phyloP scores from a whole-genome alignment of 352 stramenopile species.

The Blastocystis sp. region DNA sequence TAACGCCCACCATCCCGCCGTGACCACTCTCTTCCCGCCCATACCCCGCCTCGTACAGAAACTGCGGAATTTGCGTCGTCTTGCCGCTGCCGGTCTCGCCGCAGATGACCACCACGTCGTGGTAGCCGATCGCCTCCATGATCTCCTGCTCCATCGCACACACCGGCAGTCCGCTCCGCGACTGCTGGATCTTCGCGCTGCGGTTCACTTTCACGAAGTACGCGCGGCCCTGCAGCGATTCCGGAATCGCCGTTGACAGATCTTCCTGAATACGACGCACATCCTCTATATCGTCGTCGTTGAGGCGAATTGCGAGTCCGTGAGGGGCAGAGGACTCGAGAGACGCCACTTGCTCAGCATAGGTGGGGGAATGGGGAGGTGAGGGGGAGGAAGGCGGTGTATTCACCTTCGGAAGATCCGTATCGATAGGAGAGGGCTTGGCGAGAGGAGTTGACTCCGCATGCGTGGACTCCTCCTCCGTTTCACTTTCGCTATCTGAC shows the following conservation, averaged over 20 bases:
- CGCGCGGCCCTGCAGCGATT: neutral
- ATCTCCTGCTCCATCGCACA: conserved; percentile 97
- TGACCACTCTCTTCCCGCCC: conserved; percentile 60
- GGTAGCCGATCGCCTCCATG: conserved; percentile 83
- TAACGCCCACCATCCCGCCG: conserved; percentile 77
- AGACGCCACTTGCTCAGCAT: conserved; percentile 30
- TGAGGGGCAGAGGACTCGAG: neutral
- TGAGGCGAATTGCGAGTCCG: conserved; percentile 17
- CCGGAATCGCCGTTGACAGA: conserved; percentile 64
- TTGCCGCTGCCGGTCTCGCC: conserved; percentile 95
- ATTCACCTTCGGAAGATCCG: neutral
- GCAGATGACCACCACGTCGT: conserved; percentile 92
- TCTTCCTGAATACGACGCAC: conserved; percentile 63
- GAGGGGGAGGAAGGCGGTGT: too few species aligned
- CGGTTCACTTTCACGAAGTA: conserved; percentile 63
- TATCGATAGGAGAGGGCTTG: neutral
- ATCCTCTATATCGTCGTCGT: conserved; percentile 45
- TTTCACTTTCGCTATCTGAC: neutral
- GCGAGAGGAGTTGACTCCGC: too few species aligned
- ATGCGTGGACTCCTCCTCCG: too few species aligned
- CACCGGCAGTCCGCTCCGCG: conserved; percentile 85
- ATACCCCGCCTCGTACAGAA: conserved; percentile 86
- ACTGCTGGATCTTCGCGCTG: conserved; percentile 72
- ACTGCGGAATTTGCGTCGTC: conserved; percentile 92
- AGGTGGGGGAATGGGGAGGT: neutral